Conservation (phyloP, 2,329 filamentous ascomycete genomes). For the Didymella lethalis region DNA sequence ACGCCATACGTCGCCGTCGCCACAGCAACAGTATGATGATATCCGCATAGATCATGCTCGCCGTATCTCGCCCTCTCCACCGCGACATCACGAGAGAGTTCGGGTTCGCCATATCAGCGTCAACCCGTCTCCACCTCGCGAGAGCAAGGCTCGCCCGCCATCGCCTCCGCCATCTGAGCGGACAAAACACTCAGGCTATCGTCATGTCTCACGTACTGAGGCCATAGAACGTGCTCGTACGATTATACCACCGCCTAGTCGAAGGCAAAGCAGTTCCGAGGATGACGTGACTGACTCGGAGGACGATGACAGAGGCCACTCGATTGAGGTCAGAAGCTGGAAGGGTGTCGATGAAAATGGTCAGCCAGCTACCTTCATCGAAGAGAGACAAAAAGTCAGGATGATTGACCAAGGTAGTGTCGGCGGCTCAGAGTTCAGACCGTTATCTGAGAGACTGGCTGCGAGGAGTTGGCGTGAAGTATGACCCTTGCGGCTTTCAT, state of each 20-base stretch:
- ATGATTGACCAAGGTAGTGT: conserved; percentile 16
- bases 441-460: conserved; percentile 14
- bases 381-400: conserved; percentile 28
- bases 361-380: conserved; percentile 36
- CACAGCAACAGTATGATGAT: conserved; percentile 24
- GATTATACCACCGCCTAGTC: conserved; percentile 17
- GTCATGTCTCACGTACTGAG: conserved; percentile 24
- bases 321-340: conserved; percentile 36
- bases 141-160: conserved; percentile 7
- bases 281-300: conserved; percentile 40
- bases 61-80: conserved; percentile 28
- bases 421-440: conserved; percentile 14
- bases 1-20: conserved; percentile 25
- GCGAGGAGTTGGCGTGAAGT: conserved; percentile 18
- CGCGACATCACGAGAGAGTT: conserved; percentile 21
- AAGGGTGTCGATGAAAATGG: conserved; percentile 43
- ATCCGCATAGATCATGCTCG: conserved; percentile 29
- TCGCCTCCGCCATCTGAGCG: conserved; percentile 19
- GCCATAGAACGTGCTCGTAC: conserved; percentile 17
- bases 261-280: conserved; percentile 25
- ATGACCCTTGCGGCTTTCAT: background rate
- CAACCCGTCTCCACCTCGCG: conserved; percentile 15
- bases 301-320: conserved; percentile 28
- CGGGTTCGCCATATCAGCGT: conserved; percentile 28
- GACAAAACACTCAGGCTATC: conserved; percentile 21